These are phyloP conservation scores for Phytophthora citrophthora DNA, from an alignment of 352 stramenopile species.

Conservation along the genomic window DNA sequence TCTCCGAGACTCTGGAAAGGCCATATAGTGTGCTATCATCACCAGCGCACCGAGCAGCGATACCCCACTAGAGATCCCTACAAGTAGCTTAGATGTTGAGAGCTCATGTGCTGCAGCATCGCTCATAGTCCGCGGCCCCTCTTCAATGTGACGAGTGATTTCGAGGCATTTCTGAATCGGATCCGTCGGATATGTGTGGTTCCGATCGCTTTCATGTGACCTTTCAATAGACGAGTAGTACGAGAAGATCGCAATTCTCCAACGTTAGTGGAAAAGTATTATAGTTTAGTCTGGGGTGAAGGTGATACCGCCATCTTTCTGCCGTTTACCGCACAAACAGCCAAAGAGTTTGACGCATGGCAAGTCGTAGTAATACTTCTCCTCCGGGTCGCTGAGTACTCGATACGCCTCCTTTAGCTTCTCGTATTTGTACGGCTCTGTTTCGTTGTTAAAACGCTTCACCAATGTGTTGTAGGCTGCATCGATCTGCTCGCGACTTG, in stretches of 20 bases:
- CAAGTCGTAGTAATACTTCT: slow-evolving; percentile 89
- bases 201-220: slow-evolving; percentile 16
- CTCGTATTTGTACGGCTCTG: slow-evolving; percentile 84
- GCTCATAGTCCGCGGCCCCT: slow-evolving; percentile 10
- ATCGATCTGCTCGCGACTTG: slow-evolving; percentile 77
- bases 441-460: slow-evolving; percentile 88
- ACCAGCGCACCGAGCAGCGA: slow-evolving; percentile 51
- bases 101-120: slow-evolving; percentile 33
- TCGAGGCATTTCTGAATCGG: slow-evolving; percentile 5
- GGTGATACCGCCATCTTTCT: slow-evolving; percentile 82
- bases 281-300: slow-evolving; percentile 65
- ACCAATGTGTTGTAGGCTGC: slow-evolving; percentile 81
- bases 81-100: slow-evolving; percentile 45
- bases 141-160: slow-evolving; percentile 7
- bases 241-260: slow-evolving; percentile 27
- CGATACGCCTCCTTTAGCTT: slow-evolving; percentile 83
- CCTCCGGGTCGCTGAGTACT: slow-evolving; percentile 76
- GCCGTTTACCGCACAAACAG: slow-evolving; percentile 73
- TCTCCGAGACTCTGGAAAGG: slow-evolving; percentile 68
- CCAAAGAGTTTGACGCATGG: slow-evolving; percentile 87
- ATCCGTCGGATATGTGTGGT: slow-evolving; percentile 26
- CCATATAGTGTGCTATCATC: slow-evolving; percentile 66
- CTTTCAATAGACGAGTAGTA: slow-evolving; percentile 9
- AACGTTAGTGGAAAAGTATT: too few species aligned
- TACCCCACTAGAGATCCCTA: slow-evolving; percentile 44